These are phyloP conservation scores for Larix sibirica DNA, from an alignment of 83 land plant species.

Conservation along the genomic window DNA sequence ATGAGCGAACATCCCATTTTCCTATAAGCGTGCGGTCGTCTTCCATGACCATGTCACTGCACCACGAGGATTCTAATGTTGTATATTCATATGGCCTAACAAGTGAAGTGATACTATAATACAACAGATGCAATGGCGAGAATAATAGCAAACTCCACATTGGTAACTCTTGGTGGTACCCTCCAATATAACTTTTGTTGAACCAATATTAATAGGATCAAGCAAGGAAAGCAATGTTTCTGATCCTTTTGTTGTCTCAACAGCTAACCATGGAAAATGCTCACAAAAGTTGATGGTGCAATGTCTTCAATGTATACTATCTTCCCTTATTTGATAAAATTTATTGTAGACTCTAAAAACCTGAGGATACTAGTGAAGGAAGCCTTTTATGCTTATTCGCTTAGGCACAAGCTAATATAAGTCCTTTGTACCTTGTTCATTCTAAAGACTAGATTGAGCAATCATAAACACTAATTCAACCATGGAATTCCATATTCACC, in stretches of 20 bases:
- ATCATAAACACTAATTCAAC: constrained; percentile 47
- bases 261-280: constrained; percentile 20
- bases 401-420: constrained; percentile 22
- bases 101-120: constrained; percentile 65
- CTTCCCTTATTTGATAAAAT: constrained; percentile 42
- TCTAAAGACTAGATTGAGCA: constrained; percentile 28
- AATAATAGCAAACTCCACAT: constrained; percentile 71
- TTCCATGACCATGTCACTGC: constrained; percentile 70
- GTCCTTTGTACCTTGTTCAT: constrained; percentile 30
- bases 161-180: constrained; percentile 57
- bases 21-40: constrained; percentile 77
- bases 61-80: constrained; percentile 74
- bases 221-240: constrained; percentile 70
- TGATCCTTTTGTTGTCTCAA: constrained; percentile 70
- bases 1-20: constrained; percentile 75
- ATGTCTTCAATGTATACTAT: constrained; percentile 48
- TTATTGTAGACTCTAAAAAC: constrained; percentile 25
- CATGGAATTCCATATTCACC: constrained; percentile 34
- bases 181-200: constrained; percentile 70
- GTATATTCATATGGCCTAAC: constrained; percentile 92
- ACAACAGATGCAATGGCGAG: constrained; percentile 76
- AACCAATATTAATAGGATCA: constrained; percentile 44
- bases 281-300: neutral
- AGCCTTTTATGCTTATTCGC: constrained; percentile 41
- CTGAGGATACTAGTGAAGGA: constrained; percentile 29